These are phyloP conservation scores for Yamagishiella unicocca DNA, from an alignment of 139 green algal species.

Conservation along the genomic window DNA sequence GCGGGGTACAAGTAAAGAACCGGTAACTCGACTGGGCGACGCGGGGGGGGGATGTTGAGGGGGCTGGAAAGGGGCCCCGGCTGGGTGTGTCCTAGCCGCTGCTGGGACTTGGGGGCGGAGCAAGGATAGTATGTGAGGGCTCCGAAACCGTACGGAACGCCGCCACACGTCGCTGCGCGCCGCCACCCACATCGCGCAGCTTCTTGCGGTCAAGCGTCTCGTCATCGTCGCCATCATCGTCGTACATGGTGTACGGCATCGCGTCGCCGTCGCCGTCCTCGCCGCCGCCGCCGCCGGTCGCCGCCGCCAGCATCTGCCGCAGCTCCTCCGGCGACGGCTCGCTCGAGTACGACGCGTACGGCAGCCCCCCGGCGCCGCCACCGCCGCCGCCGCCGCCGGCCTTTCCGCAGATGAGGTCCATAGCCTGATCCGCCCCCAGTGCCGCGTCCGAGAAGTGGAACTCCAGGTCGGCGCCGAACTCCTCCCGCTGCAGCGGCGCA, in stretches of 20 bases:
- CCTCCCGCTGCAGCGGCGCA: slow-evolving; percentile 7
- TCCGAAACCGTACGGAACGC: not conserved
- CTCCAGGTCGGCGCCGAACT: slow-evolving; percentile 63
- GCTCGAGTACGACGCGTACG: slow-evolving; percentile 5
- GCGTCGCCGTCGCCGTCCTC: not conserved
- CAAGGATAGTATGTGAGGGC: too few species aligned
- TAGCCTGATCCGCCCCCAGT: slow-evolving; percentile 22
- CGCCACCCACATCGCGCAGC: slow-evolving; percentile 44
- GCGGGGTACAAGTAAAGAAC: too few species aligned
- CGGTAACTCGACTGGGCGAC: too few species aligned
- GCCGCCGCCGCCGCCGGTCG: not conserved
- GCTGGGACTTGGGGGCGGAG: too few species aligned
- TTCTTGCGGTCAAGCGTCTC: slow-evolving; percentile 60
- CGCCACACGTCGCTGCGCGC: not conserved
- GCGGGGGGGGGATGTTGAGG: too few species aligned
- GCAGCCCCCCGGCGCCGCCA: not conserved
- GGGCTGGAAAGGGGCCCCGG: too few species aligned
- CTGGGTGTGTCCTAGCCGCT: too few species aligned
- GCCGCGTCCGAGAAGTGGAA: slow-evolving; percentile 32
- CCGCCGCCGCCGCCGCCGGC: not conserved
- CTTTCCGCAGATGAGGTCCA: slow-evolving; percentile 18
- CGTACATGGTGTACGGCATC: slow-evolving; percentile 6
- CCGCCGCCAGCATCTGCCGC: slow-evolving; percentile 23
- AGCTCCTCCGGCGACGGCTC: slow-evolving; percentile 37
- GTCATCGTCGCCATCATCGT: slow-evolving; percentile 56